These are phyloP conservation scores for Rubia balearica DNA, from an alignment of 305 asterid genomes.

Conservation along the genomic window DNA sequence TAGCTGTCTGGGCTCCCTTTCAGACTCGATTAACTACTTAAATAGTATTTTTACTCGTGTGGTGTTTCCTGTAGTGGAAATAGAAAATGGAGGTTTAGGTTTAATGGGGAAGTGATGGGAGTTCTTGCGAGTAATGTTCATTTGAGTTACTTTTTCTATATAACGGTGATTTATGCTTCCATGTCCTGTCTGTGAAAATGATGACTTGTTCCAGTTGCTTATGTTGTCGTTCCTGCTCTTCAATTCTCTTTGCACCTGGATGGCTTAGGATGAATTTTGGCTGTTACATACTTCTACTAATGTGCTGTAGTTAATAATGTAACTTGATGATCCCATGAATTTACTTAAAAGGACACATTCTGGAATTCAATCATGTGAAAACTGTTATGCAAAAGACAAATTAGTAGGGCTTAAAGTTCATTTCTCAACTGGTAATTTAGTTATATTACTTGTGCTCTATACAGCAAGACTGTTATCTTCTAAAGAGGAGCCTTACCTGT, in stretches of 20 bases:
- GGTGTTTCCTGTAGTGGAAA: neutral
- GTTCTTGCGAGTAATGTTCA: neutral
- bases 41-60: neutral
- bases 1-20: neutral
- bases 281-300: neutral
- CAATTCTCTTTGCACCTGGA: neutral
- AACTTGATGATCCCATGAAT: neutral
- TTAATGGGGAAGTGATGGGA: neutral
- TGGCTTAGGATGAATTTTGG: neutral
- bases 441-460: neutral
- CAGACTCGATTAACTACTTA: neutral
- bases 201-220: neutral
- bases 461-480: neutral
- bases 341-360: neutral
- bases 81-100: neutral
- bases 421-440: neutral
- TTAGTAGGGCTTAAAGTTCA: neutral
- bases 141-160: neutral
- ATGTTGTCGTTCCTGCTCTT: neutral
- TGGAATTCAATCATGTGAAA: neutral
- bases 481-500: neutral
- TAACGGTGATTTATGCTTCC: neutral
- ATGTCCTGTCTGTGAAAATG: neutral
- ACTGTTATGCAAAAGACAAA: neutral
- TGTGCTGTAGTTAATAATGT: neutral